A percentile compares a stretch with the other conserved stretches of the same genome.
These are phyloP conservation scores for Nakaseomyces uthaithaninus DNA, from an alignment of 1,139 yeast genomes.

Conservation along the genomic window DNA sequence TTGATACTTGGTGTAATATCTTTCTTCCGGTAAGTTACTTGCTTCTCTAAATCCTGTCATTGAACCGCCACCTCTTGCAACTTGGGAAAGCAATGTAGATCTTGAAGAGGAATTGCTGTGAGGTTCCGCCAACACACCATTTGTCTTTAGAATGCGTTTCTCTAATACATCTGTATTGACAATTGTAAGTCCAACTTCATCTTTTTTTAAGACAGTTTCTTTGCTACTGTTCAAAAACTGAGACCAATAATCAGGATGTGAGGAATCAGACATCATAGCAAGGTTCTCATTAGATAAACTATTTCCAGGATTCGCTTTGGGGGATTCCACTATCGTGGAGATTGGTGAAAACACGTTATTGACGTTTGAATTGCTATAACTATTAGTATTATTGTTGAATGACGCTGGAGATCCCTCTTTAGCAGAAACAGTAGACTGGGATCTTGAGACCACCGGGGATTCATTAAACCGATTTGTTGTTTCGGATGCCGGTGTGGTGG, in stretches of 20 bases:
- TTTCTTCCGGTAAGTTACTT: constrained; percentile 16
- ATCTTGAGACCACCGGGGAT: constrained; percentile 1
- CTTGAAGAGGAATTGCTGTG: constrained; percentile 38
- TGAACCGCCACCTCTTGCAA: constrained; percentile 49
- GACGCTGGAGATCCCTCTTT: constrained; percentile 4
- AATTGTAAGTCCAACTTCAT: constrained; percentile 38
- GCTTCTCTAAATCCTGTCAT: constrained; percentile 34
- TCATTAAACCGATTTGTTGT: not conserved
- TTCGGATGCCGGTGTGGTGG: constrained; percentile 15
- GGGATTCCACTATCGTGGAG: not conserved
- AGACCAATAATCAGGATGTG: not conserved
- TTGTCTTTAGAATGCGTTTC: constrained; percentile 37
- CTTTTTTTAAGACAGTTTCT: constrained; percentile 66
- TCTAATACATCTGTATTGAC: constrained; percentile 45
- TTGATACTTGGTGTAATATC: constrained; percentile 16
- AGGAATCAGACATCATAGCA: not conserved
- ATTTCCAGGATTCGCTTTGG: not conserved
- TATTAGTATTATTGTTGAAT: not conserved
- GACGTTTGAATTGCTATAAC: not conserved
- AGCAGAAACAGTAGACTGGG: not conserved
- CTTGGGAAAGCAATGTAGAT: constrained; percentile 37
- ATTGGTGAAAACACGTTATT: not conserved
- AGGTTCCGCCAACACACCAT: constrained; percentile 52
- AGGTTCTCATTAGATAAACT: not conserved
- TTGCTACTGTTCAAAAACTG: constrained; percentile 43